Conservation (phyloP, 108 stramenopile species). For the Phaeodactylum tricornutum region DNA sequence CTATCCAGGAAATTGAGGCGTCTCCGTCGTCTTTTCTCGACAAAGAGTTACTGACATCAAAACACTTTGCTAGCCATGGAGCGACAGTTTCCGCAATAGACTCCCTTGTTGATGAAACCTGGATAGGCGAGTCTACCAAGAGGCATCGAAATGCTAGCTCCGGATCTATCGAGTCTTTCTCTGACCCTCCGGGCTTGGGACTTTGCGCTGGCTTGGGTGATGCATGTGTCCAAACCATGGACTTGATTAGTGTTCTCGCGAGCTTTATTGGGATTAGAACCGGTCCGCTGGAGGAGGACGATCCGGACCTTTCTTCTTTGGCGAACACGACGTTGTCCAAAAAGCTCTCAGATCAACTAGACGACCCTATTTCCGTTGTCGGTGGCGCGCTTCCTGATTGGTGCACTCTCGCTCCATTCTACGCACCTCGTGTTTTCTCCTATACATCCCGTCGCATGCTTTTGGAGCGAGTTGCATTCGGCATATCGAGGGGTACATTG, state of each 20-base stretch:
- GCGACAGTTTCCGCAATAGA: no score
- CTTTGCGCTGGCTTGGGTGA: slow-evolving; percentile 27
- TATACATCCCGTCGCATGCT: slow-evolving; percentile 25
- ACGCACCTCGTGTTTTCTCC: slow-evolving; percentile 34
- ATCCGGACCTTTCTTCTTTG: slow-evolving; percentile 5
- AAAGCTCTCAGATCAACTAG: slow-evolving; percentile 30
- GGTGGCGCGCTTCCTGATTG: slow-evolving; percentile 30
- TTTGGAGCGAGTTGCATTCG: slow-evolving; percentile 33
- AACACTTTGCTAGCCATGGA: no score
- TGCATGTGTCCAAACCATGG: slow-evolving; percentile 29
- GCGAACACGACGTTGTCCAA: slow-evolving; percentile 26
- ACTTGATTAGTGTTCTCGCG: slow-evolving; percentile 21
- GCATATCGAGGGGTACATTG: slow-evolving; percentile 28
- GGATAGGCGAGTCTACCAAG: no score
- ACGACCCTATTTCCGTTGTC: slow-evolving; percentile 29
- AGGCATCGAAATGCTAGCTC: no score
- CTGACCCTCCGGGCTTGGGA: no score
- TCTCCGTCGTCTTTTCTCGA: no score
- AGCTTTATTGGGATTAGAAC: background rate
- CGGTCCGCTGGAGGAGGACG: background rate
- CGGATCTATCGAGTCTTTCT: no score
- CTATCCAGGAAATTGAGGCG: no score
- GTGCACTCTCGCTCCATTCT: slow-evolving; percentile 23
- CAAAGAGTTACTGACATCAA: no score
- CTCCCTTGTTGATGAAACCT: no score